phyloP scores from a whole-genome alignment of 106 monocot genomes.

The Phalaenopsis aphrodite region DNA sequence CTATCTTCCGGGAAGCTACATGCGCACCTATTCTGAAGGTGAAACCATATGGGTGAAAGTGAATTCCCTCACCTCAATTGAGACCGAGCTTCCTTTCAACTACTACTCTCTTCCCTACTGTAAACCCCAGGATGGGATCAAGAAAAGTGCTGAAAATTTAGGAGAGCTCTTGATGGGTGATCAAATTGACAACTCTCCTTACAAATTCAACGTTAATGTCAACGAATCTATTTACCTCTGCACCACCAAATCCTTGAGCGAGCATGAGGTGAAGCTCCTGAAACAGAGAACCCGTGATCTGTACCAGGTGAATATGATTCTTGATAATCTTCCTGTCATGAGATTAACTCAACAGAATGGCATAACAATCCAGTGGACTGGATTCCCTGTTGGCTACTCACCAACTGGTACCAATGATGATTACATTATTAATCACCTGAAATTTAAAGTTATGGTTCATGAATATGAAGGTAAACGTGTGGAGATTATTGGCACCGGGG shows the following conservation, averaged over 20 bases:
- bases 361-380: neutral
- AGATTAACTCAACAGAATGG: conserved; percentile 6
- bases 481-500: conserved; percentile 9
- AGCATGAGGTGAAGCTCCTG: conserved; percentile 6
- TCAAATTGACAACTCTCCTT: conserved; percentile 22
- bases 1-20: conserved; percentile 26
- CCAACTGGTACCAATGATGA: neutral
- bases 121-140: conserved; percentile 11
- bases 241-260: conserved; percentile 17
- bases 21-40: conserved; percentile 19
- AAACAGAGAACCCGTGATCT: conserved; percentile 7
- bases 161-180: conserved; percentile 27
- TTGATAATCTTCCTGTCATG: conserved; percentile 7
- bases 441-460: conserved; percentile 8
- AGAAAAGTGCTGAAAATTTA: conserved; percentile 18
- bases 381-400: conserved; percentile 5
- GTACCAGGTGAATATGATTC: conserved; percentile 13
- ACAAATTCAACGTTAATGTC: conserved; percentile 23
- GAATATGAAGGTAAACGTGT: conserved; percentile 3
- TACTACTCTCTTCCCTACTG: conserved; percentile 26
- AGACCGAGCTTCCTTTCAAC: conserved; percentile 24
- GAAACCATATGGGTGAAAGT: conserved; percentile 16
- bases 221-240: conserved; percentile 27
- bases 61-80: conserved; percentile 25
- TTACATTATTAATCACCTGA: conserved; percentile 6